Evolutionary conservation across 352 stramenopile genomes (phyloP).

Genomic region (Phytophthora agathidicida): DNA sequence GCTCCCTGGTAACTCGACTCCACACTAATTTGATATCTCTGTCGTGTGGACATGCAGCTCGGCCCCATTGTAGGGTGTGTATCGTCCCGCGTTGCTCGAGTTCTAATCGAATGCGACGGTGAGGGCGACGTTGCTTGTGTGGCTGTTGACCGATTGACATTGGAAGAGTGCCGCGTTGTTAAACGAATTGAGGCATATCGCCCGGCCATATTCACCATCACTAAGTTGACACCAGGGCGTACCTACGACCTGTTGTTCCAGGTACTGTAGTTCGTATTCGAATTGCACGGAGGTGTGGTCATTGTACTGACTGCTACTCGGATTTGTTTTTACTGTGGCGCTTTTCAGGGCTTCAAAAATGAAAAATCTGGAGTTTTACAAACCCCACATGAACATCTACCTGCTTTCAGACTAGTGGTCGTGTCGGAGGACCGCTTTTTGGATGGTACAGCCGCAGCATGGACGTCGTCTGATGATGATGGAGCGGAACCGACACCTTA

Average conservation of each 20-base stretch:
- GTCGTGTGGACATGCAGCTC: slow-evolving; percentile 22
- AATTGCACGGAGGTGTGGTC: background rate
- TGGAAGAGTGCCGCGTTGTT: slow-evolving; percentile 8
- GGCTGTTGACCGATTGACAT: slow-evolving; percentile 42
- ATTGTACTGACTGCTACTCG: background rate
- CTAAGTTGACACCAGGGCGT: slow-evolving; percentile 33
- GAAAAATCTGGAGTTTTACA: slow-evolving; percentile 24
- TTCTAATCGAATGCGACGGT: slow-evolving; percentile 51
- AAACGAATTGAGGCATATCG: slow-evolving; percentile 11
- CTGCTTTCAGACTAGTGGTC: slow-evolving; percentile 37
- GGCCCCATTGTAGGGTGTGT: slow-evolving; percentile 55
- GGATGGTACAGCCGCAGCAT: slow-evolving; percentile 8
- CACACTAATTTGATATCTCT: background rate
- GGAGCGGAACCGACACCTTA: slow-evolving; percentile 8
- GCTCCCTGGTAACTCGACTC: background rate
- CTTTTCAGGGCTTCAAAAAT: slow-evolving; percentile 13
- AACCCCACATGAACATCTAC: slow-evolving; percentile 32
- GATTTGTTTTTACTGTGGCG: too few species aligned
- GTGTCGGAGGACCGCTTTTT: slow-evolving; percentile 31
- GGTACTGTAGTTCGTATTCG: slow-evolving; percentile 18
- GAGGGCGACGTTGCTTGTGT: slow-evolving; percentile 45
- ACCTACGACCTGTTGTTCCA: slow-evolving; percentile 49
- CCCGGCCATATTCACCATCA: slow-evolving; percentile 41
- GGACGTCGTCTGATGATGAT: background rate
- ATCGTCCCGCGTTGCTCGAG: slow-evolving; percentile 26